Evolutionary conservation across 163 green algal genomes (phyloP), one percentile per base, ranked within the genome.

Genomic region (Scenedesmus sp.): DNA sequence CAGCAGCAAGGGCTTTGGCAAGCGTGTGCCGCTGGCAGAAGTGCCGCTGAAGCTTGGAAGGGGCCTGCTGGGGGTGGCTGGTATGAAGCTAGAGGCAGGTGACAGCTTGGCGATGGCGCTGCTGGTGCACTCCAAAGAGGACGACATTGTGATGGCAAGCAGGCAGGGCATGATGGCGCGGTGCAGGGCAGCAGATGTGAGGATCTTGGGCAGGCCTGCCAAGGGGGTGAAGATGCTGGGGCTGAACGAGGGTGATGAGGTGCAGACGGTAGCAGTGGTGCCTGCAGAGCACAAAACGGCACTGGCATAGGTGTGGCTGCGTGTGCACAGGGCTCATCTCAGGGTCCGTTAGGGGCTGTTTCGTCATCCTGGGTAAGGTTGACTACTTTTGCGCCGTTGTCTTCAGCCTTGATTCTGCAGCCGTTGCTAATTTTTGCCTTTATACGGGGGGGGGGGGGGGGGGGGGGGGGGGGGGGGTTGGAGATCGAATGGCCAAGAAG

Each of bases 121-220:
- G 56, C 79, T 97, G 73, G 93, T 97, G 51, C 44, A 88, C 33
- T 61, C 59, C 15, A 46, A 37, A 12, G 51, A 85, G 16, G 80
- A 92, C 3, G 94, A 96, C 30, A 68, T 96, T 46, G 68, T 97
- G 53, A 59, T 97, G 65, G 93, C 87, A 30, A 97, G 93, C 35
- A 53, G 53, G 15, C 79, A 93, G 44, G 95, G 95, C 3, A 61
- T 95, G 51, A 83, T 97, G 40, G 86, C 92, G 13, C 84, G 95
- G 16, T 82, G 88, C 20, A 76, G 86, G 15, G 49, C 94, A 35
- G 73, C 51, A 3, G 87, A 65, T 49, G 83, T 96, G n/a, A 37
- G 6, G 13, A 49, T 85, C 0, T 10, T 81, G 0, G 40, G 46
- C 2, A 73, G 94, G n/a, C 26, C 10, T 2, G 88, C 90, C 20